These are phyloP conservation scores for Peronospora farinosa DNA, from an alignment of 352 stramenopile species.

Conservation along the genomic window DNA sequence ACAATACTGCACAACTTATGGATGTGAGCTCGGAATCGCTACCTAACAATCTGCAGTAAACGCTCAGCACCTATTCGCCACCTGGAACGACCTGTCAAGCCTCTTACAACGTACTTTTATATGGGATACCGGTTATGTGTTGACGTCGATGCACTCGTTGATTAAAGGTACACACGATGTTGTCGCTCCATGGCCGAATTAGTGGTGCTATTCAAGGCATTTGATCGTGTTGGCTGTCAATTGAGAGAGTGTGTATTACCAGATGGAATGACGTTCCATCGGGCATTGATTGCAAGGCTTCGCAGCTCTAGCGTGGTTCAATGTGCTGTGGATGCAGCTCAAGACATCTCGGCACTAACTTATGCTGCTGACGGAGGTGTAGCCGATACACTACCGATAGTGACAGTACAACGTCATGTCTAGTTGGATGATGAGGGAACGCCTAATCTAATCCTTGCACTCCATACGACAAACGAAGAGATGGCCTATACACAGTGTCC, in stretches of 20 bases:
- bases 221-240: slow-evolving; percentile 44
- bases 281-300: slow-evolving; percentile 40
- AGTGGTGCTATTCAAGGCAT: slow-evolving; percentile 48
- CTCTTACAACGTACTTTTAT: slow-evolving; percentile 59
- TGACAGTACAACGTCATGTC: slow-evolving; percentile 47
- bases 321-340: slow-evolving; percentile 43
- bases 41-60: slow-evolving; percentile 23
- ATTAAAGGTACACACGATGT: slow-evolving; percentile 50
- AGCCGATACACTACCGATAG: slow-evolving; percentile 39
- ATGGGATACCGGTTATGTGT: slow-evolving; percentile 60
- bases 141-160: slow-evolving; percentile 31
- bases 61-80: slow-evolving; percentile 29
- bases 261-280: slow-evolving; percentile 32
- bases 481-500: slow-evolving; percentile 49
- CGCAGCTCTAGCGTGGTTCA: slow-evolving; percentile 40
- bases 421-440: slow-evolving; percentile 26
- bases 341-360: slow-evolving; percentile 23
- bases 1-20: slow-evolving; percentile 26
- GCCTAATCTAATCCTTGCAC: slow-evolving; percentile 46
- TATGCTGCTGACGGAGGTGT: slow-evolving; percentile 49
- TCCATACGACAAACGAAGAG: slow-evolving; percentile 42
- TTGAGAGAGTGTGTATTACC: slow-evolving; percentile 17
- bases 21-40: slow-evolving; percentile 21
- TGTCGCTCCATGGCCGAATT: slow-evolving; percentile 63
- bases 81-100: slow-evolving; percentile 43